Conservation (phyloP, 2,329 filamentous ascomycete genomes). For the Neopestalotiopsis sp. region DNA sequence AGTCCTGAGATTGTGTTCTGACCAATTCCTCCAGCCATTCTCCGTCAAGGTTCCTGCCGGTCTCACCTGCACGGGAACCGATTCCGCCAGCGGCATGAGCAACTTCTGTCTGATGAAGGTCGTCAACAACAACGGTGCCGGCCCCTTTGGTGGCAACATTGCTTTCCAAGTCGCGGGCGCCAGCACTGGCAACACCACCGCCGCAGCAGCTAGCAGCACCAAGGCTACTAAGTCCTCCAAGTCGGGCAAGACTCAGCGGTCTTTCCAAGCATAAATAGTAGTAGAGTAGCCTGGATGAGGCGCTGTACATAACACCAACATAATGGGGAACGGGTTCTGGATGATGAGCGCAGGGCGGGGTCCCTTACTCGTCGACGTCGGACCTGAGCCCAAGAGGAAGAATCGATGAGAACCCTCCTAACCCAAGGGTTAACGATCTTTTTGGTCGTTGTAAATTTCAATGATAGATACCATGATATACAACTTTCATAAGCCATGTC, state of each 20-base stretch:
- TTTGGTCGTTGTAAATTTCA: no score
- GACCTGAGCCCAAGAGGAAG: neutral
- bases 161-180: slow-evolving; percentile 27
- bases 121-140: slow-evolving; percentile 25
- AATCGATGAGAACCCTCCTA: neutral
- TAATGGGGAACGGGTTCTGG: neutral
- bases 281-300: neutral
- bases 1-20: neutral
- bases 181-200: neutral
- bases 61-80: slow-evolving; percentile 24
- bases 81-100: slow-evolving; percentile 12
- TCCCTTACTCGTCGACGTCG: neutral
- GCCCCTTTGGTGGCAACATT: slow-evolving; percentile 26
- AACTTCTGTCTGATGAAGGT: slow-evolving; percentile 28
- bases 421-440: no score
- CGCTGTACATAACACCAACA: neutral
- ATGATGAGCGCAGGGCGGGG: neutral
- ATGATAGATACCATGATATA: no score
- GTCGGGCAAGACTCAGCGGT: slow-evolving; percentile 7
- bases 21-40: slow-evolving; percentile 14
- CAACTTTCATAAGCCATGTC: no score
- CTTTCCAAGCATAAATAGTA: slow-evolving; percentile 2
- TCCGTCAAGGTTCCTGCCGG: slow-evolving; percentile 25
- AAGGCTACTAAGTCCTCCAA: neutral
- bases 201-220: neutral